Base-by-base conservation (phyloP, 495 filamentous ascomycete genomes). In the Darksidea phi region DNA sequence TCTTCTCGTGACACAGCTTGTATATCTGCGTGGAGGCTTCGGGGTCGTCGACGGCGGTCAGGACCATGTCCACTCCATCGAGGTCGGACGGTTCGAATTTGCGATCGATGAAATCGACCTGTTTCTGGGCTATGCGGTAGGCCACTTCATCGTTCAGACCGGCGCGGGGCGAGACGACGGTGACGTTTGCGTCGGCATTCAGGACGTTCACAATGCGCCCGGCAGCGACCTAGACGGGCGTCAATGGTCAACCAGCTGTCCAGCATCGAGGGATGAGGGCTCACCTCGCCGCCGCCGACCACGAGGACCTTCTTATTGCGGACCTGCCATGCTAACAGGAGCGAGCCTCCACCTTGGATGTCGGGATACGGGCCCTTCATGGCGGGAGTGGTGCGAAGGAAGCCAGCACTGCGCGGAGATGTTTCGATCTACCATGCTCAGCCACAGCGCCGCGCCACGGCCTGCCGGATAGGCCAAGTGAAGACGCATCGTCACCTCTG, bases 281-380 rank as follows among this genome's bases (percentile, higher is more conserved):
- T 66, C 74, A 95, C 93, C 80, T 97, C 91, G 71, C 94, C 94
- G 62, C 94, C 94, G 57, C 94, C 94, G 7, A 98, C 81, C 1
- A 98, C 89, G 11, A 98, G 74, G 3, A 97, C 84, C 59, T 81
- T 78, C 71, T 92, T 96, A 69, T 86, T 82, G 69, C 83, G 87
- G 58, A 94, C 81, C 76, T 97, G 94, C 90, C 91, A 98, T 66
- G 94, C 94, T 47, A 98, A 76, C 56, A 97, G 90, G 58, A 98
- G 76, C 38, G 93, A 97, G 42, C 92, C 94, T 51, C 92, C 93
- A 38, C 89, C 88, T 72, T 96, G 86, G 21, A 97, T 79, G 52
- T 84, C 79, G 63, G 92, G 92, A 55, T 59, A 69, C 11, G 57
- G 58, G 6, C 57, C 66, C 47, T 65, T 65, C 66, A 69, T 69